Conservation (phyloP, 2,329 filamentous ascomycete species). For the Fusarium siculi region DNA sequence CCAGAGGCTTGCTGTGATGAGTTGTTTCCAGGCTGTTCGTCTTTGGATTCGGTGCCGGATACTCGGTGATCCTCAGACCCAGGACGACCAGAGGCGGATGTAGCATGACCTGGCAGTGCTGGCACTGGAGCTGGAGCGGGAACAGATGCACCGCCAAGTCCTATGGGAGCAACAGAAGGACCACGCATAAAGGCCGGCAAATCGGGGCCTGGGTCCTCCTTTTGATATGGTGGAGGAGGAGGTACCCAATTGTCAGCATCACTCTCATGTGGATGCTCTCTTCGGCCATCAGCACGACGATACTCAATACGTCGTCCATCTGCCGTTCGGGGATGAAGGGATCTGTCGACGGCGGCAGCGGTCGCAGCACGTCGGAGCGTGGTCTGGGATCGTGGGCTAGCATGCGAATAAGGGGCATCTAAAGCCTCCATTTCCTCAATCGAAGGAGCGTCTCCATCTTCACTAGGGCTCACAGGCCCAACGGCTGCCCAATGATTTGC, state of each 20-base stretch:
- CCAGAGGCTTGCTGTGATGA: conserved; percentile 39
- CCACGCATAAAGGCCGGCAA: conserved; percentile 67
- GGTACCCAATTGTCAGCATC: conserved; percentile 91
- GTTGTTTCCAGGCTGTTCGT: conserved; percentile 12
- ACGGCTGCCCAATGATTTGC: conserved; percentile 17
- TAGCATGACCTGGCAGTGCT: conserved; percentile 9
- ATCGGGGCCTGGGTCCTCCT: conserved; percentile 66
- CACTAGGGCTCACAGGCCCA: conserved; percentile 45
- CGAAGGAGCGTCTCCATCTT: conserved; percentile 58
- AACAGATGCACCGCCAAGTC: conserved; percentile 40
- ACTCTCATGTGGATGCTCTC: conserved; percentile 84
- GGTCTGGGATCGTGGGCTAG: conserved; percentile 74
- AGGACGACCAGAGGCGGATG: background rate
- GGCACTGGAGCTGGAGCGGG: conserved; percentile 37
- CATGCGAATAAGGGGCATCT: conserved; percentile 78
- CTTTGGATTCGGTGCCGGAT: background rate
- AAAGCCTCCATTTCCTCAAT: conserved; percentile 70
- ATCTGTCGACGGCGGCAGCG: conserved; percentile 78
- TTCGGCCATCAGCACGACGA: conserved; percentile 74
- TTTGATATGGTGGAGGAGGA: conserved; percentile 82
- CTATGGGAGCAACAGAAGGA: conserved; percentile 53
- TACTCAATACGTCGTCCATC: conserved; percentile 68
- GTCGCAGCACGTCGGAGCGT: conserved; percentile 79
- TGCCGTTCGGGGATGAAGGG: conserved; percentile 69
- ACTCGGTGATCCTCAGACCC: background rate